A percentile compares a stretch with the other conserved stretches of the same genome.
phyloP scores from a whole-genome alignment of 805 yeast species.

The Spathaspora passalidarum region DNA sequence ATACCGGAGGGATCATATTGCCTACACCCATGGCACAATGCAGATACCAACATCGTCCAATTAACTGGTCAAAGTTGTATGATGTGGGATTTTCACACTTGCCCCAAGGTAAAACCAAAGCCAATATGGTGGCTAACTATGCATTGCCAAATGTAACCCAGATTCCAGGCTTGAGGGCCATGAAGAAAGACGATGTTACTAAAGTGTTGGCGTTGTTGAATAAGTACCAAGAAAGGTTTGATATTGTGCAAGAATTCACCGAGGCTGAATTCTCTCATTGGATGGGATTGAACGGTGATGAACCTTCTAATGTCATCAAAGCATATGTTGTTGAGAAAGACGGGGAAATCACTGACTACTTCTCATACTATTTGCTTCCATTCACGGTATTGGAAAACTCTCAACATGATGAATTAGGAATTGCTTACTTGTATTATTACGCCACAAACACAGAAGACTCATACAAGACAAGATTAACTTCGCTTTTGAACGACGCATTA shows the following conservation, averaged over 20 bases:
- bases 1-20: conserved; percentile 86
- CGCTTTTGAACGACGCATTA: conserved; percentile 70
- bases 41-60: conserved; percentile 89
- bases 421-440: conserved; percentile 88
- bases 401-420: conserved; percentile 64
- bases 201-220: conserved; percentile 58
- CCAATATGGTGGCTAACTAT: conserved; percentile 62
- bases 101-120: conserved; percentile 66
- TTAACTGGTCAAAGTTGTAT: conserved; percentile 85
- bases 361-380: conserved; percentile 86
- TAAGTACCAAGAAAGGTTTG: conserved; percentile 66
- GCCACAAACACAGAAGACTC: conserved; percentile 63
- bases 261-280: conserved; percentile 78
- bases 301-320: conserved; percentile 55
- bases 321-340: conserved; percentile 73
- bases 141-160: conserved; percentile 52
- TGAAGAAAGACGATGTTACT: conserved; percentile 60
- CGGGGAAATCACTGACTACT: conserved; percentile 78
- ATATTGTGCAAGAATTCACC: conserved; percentile 64
- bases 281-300: conserved; percentile 52
- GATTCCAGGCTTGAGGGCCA: conserved; percentile 53
- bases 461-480: conserved; percentile 57
- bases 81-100: conserved; percentile 88
- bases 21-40: conserved; percentile 92
- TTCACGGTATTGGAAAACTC: conserved; percentile 73